Evolutionary conservation across 164 flowering plant genomes (phyloP), one percentile per base, ranked within the genome.

Genomic region (Buxus sempervirens): DNA sequence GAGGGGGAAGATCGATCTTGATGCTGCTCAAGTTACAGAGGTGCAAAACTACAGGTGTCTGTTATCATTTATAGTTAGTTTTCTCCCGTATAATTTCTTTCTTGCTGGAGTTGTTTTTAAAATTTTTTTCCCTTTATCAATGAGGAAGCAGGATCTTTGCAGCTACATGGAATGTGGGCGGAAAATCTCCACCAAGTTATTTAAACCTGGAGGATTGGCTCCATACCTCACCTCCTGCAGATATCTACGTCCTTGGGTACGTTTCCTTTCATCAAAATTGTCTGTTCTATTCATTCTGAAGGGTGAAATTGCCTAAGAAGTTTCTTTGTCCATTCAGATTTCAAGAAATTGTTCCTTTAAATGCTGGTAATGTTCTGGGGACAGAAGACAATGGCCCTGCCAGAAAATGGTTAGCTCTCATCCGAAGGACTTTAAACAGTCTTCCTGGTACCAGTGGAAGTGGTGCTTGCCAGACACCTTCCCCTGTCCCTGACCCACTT

Each of bases 161-260:
- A 63, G 96, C 98, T 54, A 96, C 99, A 59, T 96, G 99, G 99
- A 96, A 96, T 84, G 98, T 96, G 45, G 98, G 93, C 58, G 99
- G 98, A 71, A 96, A 91, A 77, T 88, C 99, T 49, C 99, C 99
- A 59, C 90, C 97, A 27, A 83, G 80, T 75, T 62, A 83, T 77
- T 78, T 96, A 73, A 87, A 71, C 74, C 86, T 96, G 42, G 96
- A 90, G 76, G 99, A 93, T 70, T 96, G 99, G 99, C 96, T 96
- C 63, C 96, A 90, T 70, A 72, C 95, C 18, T 91, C 96, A 51
- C 96, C 98, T 75, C 96, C 99, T 65, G 97, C 97, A 24, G 99
- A 96, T 72, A 87, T 96, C 62, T 96, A 93, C 79, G 98, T 96
- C 80, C 91, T 96, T 71, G 99, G 98, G 97, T 95, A 82, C 71